Conservation (phyloP, 176 grass and related monocot genomes). For the Canna indica region DNA sequence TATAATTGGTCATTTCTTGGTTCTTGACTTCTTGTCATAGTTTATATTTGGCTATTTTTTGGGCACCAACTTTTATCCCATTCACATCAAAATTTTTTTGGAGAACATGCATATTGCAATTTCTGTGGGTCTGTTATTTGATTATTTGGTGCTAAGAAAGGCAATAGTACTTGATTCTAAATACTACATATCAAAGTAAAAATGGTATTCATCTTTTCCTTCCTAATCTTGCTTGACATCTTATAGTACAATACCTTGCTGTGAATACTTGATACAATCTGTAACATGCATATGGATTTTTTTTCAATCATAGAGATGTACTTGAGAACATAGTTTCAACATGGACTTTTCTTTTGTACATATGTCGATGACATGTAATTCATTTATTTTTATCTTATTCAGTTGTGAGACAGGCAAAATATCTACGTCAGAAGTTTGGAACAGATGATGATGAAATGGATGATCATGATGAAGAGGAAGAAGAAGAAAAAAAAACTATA, state of each 20-base stretch:
- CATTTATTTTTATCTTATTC: background rate
- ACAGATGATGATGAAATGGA: conserved; percentile 78
- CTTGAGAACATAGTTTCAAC: background rate
- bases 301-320: background rate
- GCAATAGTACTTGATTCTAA: background rate
- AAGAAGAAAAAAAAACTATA: conserved; percentile 19
- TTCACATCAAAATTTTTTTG: too few species aligned
- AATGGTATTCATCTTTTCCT: background rate
- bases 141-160: background rate
- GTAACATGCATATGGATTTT: too few species aligned
- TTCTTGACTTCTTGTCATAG: too few species aligned
- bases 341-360: background rate
- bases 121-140: background rate
- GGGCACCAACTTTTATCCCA: too few species aligned
- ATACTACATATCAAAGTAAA: background rate
- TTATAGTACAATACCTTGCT: background rate
- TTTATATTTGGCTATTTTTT: too few species aligned
- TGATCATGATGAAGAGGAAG: conserved; percentile 52
- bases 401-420: conserved; percentile 63
- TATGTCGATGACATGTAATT: background rate
- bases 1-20: too few species aligned
- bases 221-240: background rate
- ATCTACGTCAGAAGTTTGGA: conserved; percentile 47
- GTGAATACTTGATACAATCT: background rate
- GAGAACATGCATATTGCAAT: too few species aligned